Base-by-base conservation (phyloP, 108 stramenopile species). In the Cyclotella sp. region DNA sequence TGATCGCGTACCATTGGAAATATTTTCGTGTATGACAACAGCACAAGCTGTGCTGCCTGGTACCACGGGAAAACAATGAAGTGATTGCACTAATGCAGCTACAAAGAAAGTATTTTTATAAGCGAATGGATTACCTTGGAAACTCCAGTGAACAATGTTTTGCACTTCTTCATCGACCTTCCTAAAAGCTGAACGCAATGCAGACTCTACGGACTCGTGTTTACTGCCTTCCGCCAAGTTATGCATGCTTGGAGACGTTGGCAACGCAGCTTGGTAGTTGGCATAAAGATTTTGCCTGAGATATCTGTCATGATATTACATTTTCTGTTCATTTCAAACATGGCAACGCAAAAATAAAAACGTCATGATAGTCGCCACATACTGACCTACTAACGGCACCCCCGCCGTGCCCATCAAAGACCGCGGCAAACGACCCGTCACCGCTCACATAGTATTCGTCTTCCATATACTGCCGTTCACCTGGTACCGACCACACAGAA, bases 341-440 rank as follows among this genome's bases (percentile, higher is more conserved):
- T 34, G 4, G 34, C 34, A 6, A 2, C 34, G 34, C 34, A 34
- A 34, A 34, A 34, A 34, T 34, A 34, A 34, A 6, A 34, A 34
- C 34, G 6, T 34, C 34, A 34, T 34, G 34, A 34, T 34, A 34
- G 34, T 34, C 49, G n/a, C n/a, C n/a, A n/a, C n/a, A n/a, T n/a
- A 51, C 49, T 7, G 3, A 51, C 1, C 79, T 77, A 24, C 92
- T 90, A 3, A 98, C 96, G 18, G 91, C 87, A 39, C 53, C 68
- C 13, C 96, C 96, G 40, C 98, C 98, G 74, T 99, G 98, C 5
- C 98, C 98, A 75, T 99, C 98, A 80, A 98, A 98, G 9, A 97
- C 97, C 21, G 93, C 97, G 49, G 81, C 85, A 79, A 95, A 92
- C 47, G 82, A 67, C 16, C 86, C 86, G 22, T 80, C 72, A 3